A percentile compares a stretch with the other conserved stretches of the same genome.
Evolutionary conservation across 2,329 filamentous ascomycete species (phyloP).

Genomic region (Ambrosiella xylebori): DNA sequence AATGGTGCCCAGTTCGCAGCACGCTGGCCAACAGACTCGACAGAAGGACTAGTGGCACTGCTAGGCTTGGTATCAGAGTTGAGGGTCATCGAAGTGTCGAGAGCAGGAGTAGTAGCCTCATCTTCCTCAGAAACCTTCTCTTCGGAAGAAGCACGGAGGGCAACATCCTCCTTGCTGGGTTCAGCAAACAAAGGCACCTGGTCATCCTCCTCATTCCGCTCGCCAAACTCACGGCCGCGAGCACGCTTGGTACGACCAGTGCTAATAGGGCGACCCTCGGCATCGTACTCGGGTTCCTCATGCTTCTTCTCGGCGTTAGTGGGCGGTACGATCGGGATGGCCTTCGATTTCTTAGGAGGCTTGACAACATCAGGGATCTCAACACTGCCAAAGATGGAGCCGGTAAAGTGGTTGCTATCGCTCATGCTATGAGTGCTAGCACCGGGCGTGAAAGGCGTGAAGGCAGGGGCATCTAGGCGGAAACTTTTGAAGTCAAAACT

Average conservation of each 20-base stretch:
- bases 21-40: conserved; percentile 32
- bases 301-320: conserved; percentile 23
- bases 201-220: conserved; percentile 43
- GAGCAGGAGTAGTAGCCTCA: conserved; percentile 24
- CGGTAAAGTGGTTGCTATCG: conserved; percentile 23
- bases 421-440: conserved; percentile 29
- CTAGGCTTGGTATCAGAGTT: conserved; percentile 38
- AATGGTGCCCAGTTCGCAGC: conserved; percentile 41
- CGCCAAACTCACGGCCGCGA: conserved; percentile 29
- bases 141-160: conserved; percentile 15
- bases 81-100: conserved; percentile 29
- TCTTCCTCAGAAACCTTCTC: conserved; percentile 21
- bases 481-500: conserved; percentile 60
- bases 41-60: conserved; percentile 35
- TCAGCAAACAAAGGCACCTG: conserved; percentile 60
- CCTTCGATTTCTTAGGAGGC: conserved; percentile 57
- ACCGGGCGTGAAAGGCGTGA: conserved; percentile 40
- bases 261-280: conserved; percentile 41
- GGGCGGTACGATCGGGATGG: conserved; percentile 60
- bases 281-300: conserved; percentile 20
- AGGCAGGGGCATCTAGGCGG: conserved; percentile 58
- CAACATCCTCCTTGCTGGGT: conserved; percentile 18
- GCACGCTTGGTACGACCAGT: conserved; percentile 61
- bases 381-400: conserved; percentile 54
- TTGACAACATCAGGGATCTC: conserved; percentile 48